Evolutionary conservation across 2,329 filamentous ascomycete species (phyloP), one percentile per base, ranked within the genome.

Genomic region (Tolypocladium endophyticum): DNA sequence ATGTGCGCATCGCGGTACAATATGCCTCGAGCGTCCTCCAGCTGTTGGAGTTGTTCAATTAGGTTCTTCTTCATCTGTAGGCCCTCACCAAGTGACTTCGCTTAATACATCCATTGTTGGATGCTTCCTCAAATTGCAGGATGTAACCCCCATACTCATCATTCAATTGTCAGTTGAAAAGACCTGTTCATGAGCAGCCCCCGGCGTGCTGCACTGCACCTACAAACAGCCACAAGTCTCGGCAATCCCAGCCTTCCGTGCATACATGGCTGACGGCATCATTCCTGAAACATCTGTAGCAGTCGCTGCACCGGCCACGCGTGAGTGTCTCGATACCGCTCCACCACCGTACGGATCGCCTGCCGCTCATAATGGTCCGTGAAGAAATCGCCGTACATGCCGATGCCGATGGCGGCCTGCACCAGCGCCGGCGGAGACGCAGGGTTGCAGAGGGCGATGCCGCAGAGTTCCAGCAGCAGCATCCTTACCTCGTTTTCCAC

Each of bases 291-390:
- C 71, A 75, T 75, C 16, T 69, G 70, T 18, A 73, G 65, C 39
- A 75, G 59, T 12, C 70, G 70, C 60, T 70, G 67, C 0, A 75
- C 74, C 0, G 74, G 74, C 74, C 74, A 76, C 1, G 74, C 74
- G 33, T 72, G 70, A 18, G 72, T 69, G 55, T 77, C 76, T 7
- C 73, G 72, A 58, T 79, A 80, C 55, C 73, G 77, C 56, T 79
- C 77, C 5, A 74, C 72, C 3, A 76, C 76, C 0, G 68, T 73
- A 20, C 70, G 70, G 65, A 76, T 59, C 1, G 73, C 74, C 25
- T 65, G 64, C 1, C 73, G 66, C 60, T 76, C 74, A 54, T 74
- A 75, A 12, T 65, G 67, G 58, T 76, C 74, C 2, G 73, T 75
- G 61, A 76, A 76, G 55, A 74, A 76, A 57, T 76, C 74, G 1